Base-by-base conservation (phyloP, 2,329 filamentous ascomycete genomes). In the Sporothrix dimorphospora region DNA sequence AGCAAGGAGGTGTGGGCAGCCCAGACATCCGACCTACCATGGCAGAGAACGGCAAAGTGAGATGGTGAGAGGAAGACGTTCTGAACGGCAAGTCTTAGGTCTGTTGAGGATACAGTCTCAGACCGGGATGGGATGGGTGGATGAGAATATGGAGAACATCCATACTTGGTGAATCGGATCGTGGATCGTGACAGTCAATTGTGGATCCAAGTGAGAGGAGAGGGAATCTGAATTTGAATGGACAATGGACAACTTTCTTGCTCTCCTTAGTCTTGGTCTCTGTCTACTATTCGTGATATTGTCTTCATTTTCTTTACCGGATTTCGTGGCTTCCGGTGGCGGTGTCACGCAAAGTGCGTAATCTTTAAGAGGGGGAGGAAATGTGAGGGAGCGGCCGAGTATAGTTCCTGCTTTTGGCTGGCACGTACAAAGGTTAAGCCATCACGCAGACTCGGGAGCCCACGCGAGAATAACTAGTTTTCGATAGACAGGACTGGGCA, bases 51-150 rank as follows among this genome's bases (percentile, higher is more conserved):
- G 9, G 12, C 14, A 67, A 16, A 51, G 5, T 34, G 21, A n/a
- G 45, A 34, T 19, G 5, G 19, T 14, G 38, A 21, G 40, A 40
- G 24, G 30, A 53, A 34, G 45, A 66, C 19, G 7, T 6, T 14
- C 14, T 38, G 47, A 8, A 16, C 19, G 7, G 19, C n/a, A 42
- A 40, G 40, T 45, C 40, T 47, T 42, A 14, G 34, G 11, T 63
- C 57, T 63, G 19, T 24, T 42, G 57, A 63, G 38, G 38, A 27
- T 1, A 65, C 59, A 27, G 59, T 65, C 59, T 65, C n/a, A 45
- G 38, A 45, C 38, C 14, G 16, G 16, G 30, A 3, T 3, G 38
- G 55, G 19, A 21, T 45, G 11, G 21, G 59, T 45, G 59, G 38
- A 27, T 27, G 11, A 16, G n/a, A 27, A 19, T 3, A 9, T 9